Base-by-base conservation (phyloP, 345 rosid genomes). In the Lagerstroemia speciosa region DNA sequence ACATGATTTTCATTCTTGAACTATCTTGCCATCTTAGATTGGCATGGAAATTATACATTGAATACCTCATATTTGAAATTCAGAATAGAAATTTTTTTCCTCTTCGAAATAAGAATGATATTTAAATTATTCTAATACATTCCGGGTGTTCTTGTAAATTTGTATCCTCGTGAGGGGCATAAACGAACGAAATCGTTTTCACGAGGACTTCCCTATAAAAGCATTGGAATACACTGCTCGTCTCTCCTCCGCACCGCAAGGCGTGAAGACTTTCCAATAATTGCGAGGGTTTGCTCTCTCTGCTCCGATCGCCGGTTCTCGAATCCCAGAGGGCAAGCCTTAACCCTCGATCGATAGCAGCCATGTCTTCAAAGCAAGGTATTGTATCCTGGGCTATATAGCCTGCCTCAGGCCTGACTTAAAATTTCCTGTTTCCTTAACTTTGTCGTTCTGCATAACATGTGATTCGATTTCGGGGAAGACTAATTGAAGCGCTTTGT, bases 291-390 rank as follows among this genome's bases (percentile, higher is more conserved):
- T 62, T 24, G 41, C 61, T 40, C 19, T 20, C 15, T 33, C 11
- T 27, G 17, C 34, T 57, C 36, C 46, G 40, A 15, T 19, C 30
- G 27, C 26, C 46, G 40, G 12, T 29, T 29, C 62, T 69, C 24
- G 32, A 57, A 64, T 33, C 34, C 11, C 66, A 29, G 36, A 55
- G 33, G 61, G 61, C 45, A 22, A 45, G 30, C n/a, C 52, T 71
- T 60, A 68, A 64, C 73, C 73, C 48, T 69, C 64, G 62, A 29
- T 19, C 33, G 36, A 10, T 57, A 58, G 26, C 55, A 33, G n/a
- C 30, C 65, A 74, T 74, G 77, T 68, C 72, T 40, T 73, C 76
- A 31, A 74, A 68, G 77, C 77, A 74, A 64, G 77, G 77, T 74
- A 67, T 8, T 62, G 0, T 50, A 33, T 7, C 26, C 34, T 24